Percentiles rank a stretch among this genome's conserved stretches.
Evolutionary conservation across 495 filamentous ascomycete species (phyloP).

Genomic region (Cercophora sp.): DNA sequence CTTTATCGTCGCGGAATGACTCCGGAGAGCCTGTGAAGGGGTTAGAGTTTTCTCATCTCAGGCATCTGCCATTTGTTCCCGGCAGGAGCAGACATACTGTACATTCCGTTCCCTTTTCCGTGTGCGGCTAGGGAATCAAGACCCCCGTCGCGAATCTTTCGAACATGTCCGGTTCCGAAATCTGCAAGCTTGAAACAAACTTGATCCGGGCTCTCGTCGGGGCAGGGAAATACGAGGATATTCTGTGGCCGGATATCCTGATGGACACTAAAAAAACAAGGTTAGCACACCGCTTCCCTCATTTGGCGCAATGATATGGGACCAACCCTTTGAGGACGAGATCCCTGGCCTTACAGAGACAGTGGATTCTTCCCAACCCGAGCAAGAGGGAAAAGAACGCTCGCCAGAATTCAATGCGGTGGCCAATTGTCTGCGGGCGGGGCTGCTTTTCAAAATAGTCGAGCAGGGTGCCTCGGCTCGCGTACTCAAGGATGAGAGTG

Average conservation of each 20-base stretch:
- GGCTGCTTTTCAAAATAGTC: not conserved
- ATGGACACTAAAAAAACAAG: not conserved
- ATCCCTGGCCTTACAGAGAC: not conserved
- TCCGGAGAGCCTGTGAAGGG: slow-evolving; percentile 7
- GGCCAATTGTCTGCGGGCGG: not conserved
- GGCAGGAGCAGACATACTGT: not conserved
- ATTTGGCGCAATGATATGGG: not conserved
- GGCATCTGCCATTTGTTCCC: no score
- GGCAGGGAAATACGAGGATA: not conserved
- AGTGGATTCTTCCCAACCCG: not conserved
- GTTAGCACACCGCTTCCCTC: not conserved
- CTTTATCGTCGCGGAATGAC: slow-evolving; percentile 4
- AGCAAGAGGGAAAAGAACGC: not conserved
- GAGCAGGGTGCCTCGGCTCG: not conserved
- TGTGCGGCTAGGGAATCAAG: slow-evolving; percentile 6
- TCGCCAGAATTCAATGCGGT: not conserved
- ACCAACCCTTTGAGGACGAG: not conserved
- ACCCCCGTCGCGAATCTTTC: not conserved
- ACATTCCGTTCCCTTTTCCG: slow-evolving; percentile 2
- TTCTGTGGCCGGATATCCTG: slow-evolving; percentile 9
- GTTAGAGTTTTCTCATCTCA: no score
- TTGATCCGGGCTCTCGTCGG: not conserved
- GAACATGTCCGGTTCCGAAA: slow-evolving; percentile 8
- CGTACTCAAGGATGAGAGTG: slow-evolving; percentile 6
- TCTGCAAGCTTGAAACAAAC: slow-evolving; percentile 3